Conservation (phyloP, 495 filamentous ascomycete species). For the Aspergillus incahuasiensis region DNA sequence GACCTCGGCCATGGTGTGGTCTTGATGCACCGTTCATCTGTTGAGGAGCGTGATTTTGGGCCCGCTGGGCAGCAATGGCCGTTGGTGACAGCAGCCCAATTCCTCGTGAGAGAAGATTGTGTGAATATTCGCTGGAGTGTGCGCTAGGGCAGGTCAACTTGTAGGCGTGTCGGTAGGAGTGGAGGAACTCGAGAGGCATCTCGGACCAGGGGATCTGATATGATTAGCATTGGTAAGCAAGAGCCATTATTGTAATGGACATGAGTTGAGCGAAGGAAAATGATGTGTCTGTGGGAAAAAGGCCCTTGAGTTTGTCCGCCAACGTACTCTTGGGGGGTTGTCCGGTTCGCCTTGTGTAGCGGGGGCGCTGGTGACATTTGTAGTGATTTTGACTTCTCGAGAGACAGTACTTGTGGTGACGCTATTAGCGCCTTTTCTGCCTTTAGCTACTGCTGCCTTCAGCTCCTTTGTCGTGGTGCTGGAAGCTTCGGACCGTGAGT, state of each 20-base stretch:
- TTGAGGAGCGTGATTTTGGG: conserved; percentile 17
- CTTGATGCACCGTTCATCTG: conserved; percentile 11
- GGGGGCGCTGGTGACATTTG: conserved; percentile 36
- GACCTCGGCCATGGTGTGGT: conserved; percentile 10
- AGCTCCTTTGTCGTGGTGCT: conserved; percentile 48
- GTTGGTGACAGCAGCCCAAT: conserved; percentile 57
- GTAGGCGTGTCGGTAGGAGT: conserved; percentile 76
- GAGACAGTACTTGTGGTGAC: conserved; percentile 1
- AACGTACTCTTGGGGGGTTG: conserved; percentile 34
- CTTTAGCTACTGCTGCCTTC: conserved; percentile 29
- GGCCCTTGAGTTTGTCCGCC: neutral
- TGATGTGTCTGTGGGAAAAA: conserved; percentile 4
- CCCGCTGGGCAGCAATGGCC: conserved; percentile 39
- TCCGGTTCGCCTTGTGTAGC: conserved; percentile 25
- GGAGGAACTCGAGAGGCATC: conserved; percentile 66
- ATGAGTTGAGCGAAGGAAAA: neutral
- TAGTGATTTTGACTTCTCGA: conserved; percentile 18
- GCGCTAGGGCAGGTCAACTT: conserved; percentile 64
- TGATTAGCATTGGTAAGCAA: conserved; percentile 12
- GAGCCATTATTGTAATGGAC: neutral
- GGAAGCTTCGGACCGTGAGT: conserved; percentile 52
- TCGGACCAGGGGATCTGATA: conserved; percentile 72
- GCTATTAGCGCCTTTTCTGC: conserved; percentile 28
- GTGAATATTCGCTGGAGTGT: conserved; percentile 66
- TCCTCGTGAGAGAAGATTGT: conserved; percentile 65